Percentiles rank a stretch among this genome's conserved stretches.
phyloP scores from a whole-genome alignment of 345 rosid species.

The Heritiera littoralis region DNA sequence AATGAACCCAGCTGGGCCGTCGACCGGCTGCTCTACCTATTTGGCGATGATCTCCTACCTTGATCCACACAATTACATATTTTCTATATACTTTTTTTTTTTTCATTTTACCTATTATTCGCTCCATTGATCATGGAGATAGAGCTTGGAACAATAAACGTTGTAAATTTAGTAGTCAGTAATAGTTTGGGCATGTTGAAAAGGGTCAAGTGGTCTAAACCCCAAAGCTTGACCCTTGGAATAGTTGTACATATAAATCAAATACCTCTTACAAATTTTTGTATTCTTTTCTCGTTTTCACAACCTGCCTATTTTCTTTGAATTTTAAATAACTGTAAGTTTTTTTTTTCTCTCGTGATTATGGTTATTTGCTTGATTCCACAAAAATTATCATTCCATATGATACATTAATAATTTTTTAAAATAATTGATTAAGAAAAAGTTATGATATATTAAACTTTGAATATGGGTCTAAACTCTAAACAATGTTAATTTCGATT shows the following conservation, averaged over 20 bases:
- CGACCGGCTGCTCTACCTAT: constrained; percentile 78
- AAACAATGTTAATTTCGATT: too few species aligned
- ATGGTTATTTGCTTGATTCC: background rate
- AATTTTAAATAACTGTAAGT: background rate
- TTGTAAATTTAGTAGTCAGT: background rate
- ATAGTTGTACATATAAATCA: background rate
- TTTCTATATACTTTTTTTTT: background rate
- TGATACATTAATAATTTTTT: too few species aligned
- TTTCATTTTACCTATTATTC: background rate
- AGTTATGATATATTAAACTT: too few species aligned
- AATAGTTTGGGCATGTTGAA: background rate
- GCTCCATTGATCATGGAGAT: constrained; percentile 6
- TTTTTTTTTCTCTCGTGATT: background rate
- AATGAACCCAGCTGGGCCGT: constrained; percentile 94
- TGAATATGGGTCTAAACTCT: too few species aligned
- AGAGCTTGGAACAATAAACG: background rate
- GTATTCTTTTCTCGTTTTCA: background rate
- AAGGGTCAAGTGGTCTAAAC: background rate
- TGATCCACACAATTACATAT: constrained; percentile 20
- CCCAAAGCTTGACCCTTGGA: background rate
- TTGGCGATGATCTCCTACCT: constrained; percentile 75
- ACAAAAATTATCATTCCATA: too few species aligned
- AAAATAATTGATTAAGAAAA: too few species aligned
- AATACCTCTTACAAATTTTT: background rate
- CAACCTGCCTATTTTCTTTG: too few species aligned